Evolutionary conservation across 805 yeast genomes (phyloP).

Genomic region (Hanseniaspora meyeri): DNA sequence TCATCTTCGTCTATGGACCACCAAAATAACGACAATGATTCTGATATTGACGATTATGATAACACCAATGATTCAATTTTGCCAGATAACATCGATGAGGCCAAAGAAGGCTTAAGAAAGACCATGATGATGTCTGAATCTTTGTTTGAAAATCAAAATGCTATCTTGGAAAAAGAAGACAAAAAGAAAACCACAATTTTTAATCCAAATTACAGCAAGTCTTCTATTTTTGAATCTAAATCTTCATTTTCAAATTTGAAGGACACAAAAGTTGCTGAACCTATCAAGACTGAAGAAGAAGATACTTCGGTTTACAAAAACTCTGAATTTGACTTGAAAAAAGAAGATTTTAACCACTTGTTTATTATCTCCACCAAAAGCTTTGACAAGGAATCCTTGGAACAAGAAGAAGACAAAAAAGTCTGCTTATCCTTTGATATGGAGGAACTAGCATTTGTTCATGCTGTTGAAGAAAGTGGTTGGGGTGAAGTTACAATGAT

Average conservation of each 20-base stretch:
- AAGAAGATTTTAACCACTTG: slow-evolving; percentile 39
- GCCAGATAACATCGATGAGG: neutral
- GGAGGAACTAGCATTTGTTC: slow-evolving; percentile 64
- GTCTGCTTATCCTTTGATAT: slow-evolving; percentile 62
- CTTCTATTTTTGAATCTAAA: slow-evolving; percentile 1
- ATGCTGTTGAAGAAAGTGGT: slow-evolving; percentile 66
- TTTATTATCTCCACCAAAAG: slow-evolving; percentile 49
- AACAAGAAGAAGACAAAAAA: slow-evolving; percentile 52
- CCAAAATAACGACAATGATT: neutral
- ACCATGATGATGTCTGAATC: slow-evolving; percentile 8
- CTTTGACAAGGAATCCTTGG: slow-evolving; percentile 46
- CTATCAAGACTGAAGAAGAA: neutral
- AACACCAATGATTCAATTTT: neutral
- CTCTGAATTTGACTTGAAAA: slow-evolving; percentile 20
- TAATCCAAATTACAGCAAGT: neutral
- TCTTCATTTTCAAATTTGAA: neutral
- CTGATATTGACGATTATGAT: neutral
- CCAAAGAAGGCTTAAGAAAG: slow-evolving; percentile 5
- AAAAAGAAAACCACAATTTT: slow-evolving; percentile 1
- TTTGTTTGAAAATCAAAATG: slow-evolving; percentile 10
- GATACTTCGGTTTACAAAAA: slow-evolving; percentile 14
- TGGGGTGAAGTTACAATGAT: slow-evolving; percentile 78
- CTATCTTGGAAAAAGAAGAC: neutral
- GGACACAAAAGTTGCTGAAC: neutral
- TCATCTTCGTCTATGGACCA: neutral